Evolutionary conservation across 352 stramenopile species (phyloP).

Genomic region (Pythium oligandrum): DNA sequence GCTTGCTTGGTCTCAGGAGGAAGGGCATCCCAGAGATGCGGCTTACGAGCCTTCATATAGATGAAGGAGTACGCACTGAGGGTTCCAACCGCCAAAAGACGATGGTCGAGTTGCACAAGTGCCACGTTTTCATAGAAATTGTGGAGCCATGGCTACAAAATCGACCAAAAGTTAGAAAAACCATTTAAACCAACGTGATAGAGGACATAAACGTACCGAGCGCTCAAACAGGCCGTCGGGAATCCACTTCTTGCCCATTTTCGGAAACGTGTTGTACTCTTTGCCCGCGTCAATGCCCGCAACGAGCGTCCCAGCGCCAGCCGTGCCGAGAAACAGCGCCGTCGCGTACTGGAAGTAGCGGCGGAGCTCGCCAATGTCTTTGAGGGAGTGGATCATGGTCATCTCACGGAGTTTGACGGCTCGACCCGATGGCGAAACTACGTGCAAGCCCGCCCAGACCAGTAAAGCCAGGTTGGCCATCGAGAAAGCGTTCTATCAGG

Average conservation of each 20-base stretch:
- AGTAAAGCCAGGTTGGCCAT: conserved; percentile 59
- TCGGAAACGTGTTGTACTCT: conserved; percentile 96
- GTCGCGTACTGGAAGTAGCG: conserved; percentile 46
- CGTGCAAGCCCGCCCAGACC: conserved; percentile 55
- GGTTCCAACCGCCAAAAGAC: conserved; percentile 89
- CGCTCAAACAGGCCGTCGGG: conserved; percentile 66
- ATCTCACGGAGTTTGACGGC: conserved; percentile 52
- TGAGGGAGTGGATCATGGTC: conserved; percentile 31
- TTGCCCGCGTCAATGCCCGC: conserved; percentile 95
- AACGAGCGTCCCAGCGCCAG: conserved; percentile 57
- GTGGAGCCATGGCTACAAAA: conserved; percentile 55
- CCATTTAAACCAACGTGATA: too few relatives aligned
- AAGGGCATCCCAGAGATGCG: conserved; percentile 63
- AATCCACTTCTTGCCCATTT: conserved; percentile 90
- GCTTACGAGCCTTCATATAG: conserved; percentile 51
- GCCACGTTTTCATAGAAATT: conserved; percentile 97
- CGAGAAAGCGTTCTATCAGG: conserved; percentile 41
- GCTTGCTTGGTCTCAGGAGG: conserved; percentile 52
- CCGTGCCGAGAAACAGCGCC: conserved; percentile 30
- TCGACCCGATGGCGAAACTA: conserved; percentile 45
- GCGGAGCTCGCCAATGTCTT: conserved; percentile 50
- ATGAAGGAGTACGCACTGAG: conserved; percentile 47
- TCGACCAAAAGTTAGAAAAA: too few relatives aligned
- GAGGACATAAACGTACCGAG: conserved; percentile 19
- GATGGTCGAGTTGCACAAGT: conserved; percentile 96